Evolutionary conservation across 1,284 basidiomycete genomes (phyloP).

Genomic region (Moesziomyces sp.): DNA sequence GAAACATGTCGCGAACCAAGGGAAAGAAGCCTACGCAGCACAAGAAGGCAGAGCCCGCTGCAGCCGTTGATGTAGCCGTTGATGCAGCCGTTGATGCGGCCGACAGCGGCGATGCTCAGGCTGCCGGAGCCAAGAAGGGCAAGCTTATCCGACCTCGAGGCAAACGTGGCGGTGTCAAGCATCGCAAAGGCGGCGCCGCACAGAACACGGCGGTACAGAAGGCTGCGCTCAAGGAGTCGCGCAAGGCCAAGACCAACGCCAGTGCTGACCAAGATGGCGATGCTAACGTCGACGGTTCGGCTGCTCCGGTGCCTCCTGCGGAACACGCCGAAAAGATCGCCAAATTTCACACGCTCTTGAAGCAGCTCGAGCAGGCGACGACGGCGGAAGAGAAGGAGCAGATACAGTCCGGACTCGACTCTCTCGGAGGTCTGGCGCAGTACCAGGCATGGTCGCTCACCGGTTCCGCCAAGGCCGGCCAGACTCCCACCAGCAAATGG

Average conservation of each 20-base stretch:
- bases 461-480: conserved; percentile 40
- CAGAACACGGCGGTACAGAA: conserved; percentile 9
- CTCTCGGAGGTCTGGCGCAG: conserved; percentile 56
- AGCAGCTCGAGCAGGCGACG: conserved; percentile 61
- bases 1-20: conserved; percentile 33
- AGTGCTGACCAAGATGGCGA: conserved; percentile 11
- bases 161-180: conserved; percentile 63
- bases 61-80: neutral
- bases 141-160: conserved; percentile 62
- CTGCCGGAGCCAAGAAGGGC: conserved; percentile 16
- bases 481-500: conserved; percentile 60
- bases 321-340: conserved; percentile 59
- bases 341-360: conserved; percentile 61
- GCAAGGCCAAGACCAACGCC: conserved; percentile 16
- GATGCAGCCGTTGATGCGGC: neutral
- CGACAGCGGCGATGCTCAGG: neutral
- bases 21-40: conserved; percentile 18
- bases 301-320: conserved; percentile 22
- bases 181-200: conserved; percentile 31
- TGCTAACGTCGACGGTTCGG: conserved; percentile 3
- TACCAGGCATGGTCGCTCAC: conserved; percentile 63
- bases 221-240: conserved; percentile 20
- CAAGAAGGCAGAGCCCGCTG: conserved; percentile 6
- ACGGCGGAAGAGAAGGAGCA: conserved; percentile 34
- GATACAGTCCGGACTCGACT: conserved; percentile 48